Evolutionary conservation across 768 basidiomycete genomes (phyloP), one percentile per base, ranked within the genome.

Genomic region (Suillus spraguei): DNA sequence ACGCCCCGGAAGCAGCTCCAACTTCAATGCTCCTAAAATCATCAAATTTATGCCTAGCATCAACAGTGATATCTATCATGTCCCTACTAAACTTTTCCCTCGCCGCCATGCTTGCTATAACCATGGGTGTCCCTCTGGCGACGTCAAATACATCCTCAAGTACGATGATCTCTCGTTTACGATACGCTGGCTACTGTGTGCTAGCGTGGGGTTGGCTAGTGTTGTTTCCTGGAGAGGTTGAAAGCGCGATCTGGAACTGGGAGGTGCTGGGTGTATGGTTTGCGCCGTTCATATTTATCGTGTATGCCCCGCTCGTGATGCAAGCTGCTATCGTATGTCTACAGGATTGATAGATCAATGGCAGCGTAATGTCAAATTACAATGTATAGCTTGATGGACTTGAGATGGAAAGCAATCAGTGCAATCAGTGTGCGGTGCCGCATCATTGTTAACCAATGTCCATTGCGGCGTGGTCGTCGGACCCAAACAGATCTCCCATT

Each of bases 61-160:
- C 97, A 4, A 90, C 92, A 1, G 83, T 95, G 58, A 90, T 97
- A 65, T 95, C 88, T 14, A 86, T 93, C 42, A 88, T 87, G 35
- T 90, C 94, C 17, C 88, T 97, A 64, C 86, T 97, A 73, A 97
- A 98, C 75, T 97, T 97, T 76, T 94, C 93, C 9, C 87, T 98
- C 22, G 92, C 96, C 0, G 87, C 89, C 24, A 72, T 82, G 24
- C 81, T 97, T 20, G 85, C 91, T 0, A 72, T 90, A 33, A 68
- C 85, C 10, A 81, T 94, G 20, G 87, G 88, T 9, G 47, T 89
- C 11, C 90, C 93, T 1, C 81, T 94, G n/a, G 75, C 81, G 14
- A 76, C 80, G 8, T 68, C 80, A 1, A 71, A 74, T 28, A 42
- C 67, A 1, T 59, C 68, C 60, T 1, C 68, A 60, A 42, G 66